phyloP scores from a whole-genome alignment of 192 early-diverging fungal genomes.

The Glomus cerebriforme region DNA sequence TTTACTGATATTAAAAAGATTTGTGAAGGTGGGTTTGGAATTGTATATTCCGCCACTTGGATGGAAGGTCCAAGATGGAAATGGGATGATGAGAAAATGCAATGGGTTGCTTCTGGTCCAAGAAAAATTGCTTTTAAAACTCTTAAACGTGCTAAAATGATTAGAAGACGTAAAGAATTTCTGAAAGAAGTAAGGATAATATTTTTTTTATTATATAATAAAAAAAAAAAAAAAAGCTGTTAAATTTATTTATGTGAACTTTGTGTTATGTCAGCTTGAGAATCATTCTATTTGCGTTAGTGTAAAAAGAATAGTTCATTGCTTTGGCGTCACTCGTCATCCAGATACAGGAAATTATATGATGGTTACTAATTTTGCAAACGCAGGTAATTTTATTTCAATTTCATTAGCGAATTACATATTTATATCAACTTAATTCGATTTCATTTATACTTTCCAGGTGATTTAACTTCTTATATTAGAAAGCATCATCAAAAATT shows the following conservation, averaged over 20 bases:
- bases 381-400: not conserved
- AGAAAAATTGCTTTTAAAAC: conserved; percentile 2
- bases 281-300: not conserved
- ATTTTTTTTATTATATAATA: too few species aligned
- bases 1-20: not conserved
- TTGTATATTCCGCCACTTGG: conserved; percentile 5
- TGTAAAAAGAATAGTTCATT: conserved; percentile 10
- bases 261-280: too few species aligned
- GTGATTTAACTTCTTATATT: not conserved
- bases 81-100: not conserved
- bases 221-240: too few species aligned
- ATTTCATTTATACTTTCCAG: not conserved
- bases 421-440: too few species aligned
- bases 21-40: too few species aligned
- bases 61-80: conserved; percentile 14
- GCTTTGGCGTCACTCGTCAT: conserved; percentile 10
- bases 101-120: not conserved
- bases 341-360: conserved; percentile 5
- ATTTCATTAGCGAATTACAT: not conserved
- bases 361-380: conserved; percentile 3
- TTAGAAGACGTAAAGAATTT: not conserved
- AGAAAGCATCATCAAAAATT: not conserved
- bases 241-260: too few species aligned
- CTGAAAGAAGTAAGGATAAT: not conserved
- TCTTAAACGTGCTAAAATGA: not conserved